A percentile compares a stretch with the other conserved stretches of the same genome.
Conservation (phyloP, 148 eudicot genomes). For the Polygonum aviculare region DNA sequence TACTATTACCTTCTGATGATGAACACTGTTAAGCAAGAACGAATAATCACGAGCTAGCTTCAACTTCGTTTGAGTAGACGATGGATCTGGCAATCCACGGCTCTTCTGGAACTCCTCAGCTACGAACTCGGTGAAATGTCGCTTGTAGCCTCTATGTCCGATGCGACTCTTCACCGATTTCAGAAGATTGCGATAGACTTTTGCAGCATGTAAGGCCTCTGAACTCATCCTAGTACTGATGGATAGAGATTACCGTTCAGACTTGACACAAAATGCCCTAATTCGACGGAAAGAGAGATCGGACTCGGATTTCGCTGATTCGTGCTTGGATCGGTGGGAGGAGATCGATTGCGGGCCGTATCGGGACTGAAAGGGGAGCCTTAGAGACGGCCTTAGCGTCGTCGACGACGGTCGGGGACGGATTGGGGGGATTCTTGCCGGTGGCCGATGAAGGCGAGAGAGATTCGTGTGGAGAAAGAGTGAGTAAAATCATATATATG, state of each 20-base stretch:
- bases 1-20: slow-evolving; percentile 79
- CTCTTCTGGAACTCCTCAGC: slow-evolving; percentile 53
- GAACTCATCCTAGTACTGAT: slow-evolving; percentile 34
- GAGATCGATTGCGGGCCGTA: too few relatives aligned
- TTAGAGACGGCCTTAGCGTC: too few relatives aligned
- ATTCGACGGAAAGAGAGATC: too few relatives aligned
- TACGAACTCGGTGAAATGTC: slow-evolving; percentile 50
- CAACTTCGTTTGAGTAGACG: slow-evolving; percentile 37
- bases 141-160: slow-evolving; percentile 55
- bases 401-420: too few relatives aligned
- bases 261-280: too few relatives aligned
- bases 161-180: slow-evolving; percentile 69
- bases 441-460: too few relatives aligned
- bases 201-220: slow-evolving; percentile 40
- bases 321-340: too few relatives aligned
- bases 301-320: too few relatives aligned
- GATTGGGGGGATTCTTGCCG: too few relatives aligned
- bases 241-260: neutral
- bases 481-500: too few relatives aligned
- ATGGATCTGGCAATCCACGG: slow-evolving; percentile 25
- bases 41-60: slow-evolving; percentile 72
- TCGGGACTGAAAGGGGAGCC: too few relatives aligned
- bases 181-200: slow-evolving; percentile 55
- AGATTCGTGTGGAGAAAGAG: too few relatives aligned
- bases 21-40: slow-evolving; percentile 61